Conservation (phyloP, 2,329 filamentous ascomycete genomes). For the Lachnellula occidentalis region DNA sequence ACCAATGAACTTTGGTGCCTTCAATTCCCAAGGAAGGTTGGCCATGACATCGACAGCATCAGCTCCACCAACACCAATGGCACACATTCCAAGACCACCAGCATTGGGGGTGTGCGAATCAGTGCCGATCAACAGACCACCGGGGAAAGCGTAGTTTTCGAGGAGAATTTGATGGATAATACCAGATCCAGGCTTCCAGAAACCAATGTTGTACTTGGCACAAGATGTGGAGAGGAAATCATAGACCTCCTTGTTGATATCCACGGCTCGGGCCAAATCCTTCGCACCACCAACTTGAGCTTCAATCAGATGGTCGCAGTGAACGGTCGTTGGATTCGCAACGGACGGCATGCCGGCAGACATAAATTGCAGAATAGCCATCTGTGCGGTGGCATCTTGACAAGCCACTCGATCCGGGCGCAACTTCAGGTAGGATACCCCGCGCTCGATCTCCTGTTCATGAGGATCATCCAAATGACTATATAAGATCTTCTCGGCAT, state of each 20-base stretch:
- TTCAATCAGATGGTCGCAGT: slow-evolving; percentile 99
- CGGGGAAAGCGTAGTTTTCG: slow-evolving; percentile 99
- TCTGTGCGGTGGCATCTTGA: slow-evolving; percentile 99
- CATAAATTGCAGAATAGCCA: slow-evolving; percentile 99
- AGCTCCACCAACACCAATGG: slow-evolving; percentile 95
- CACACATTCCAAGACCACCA: slow-evolving; percentile 90
- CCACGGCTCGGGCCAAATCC: slow-evolving; percentile 85
- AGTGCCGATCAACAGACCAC: slow-evolving; percentile 94
- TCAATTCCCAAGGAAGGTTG: slow-evolving; percentile 93
- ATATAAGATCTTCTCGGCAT: slow-evolving; percentile 98
- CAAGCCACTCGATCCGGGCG: slow-evolving; percentile 96
- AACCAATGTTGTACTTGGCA: slow-evolving; percentile 99
- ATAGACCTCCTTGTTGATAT: slow-evolving; percentile 99
- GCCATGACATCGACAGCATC: slow-evolving; percentile 99
- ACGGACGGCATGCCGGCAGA: slow-evolving; percentile 94
- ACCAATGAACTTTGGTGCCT: slow-evolving; percentile 96
- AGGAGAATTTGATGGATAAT: slow-evolving; percentile 99
- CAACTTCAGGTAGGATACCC: slow-evolving; percentile 91
- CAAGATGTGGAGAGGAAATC: slow-evolving; percentile 91
- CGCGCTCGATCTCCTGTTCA: slow-evolving; percentile 92
- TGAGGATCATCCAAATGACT: slow-evolving; percentile 97
- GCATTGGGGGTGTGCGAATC: slow-evolving; percentile 97
- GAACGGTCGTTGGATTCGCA: slow-evolving; percentile 89
- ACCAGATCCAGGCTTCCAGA: slow-evolving; percentile 97
- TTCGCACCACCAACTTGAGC: slow-evolving; percentile 88